These are phyloP conservation scores for Gillenia trifoliata DNA, from an alignment of 306 rosid genomes.

Conservation along the genomic window DNA sequence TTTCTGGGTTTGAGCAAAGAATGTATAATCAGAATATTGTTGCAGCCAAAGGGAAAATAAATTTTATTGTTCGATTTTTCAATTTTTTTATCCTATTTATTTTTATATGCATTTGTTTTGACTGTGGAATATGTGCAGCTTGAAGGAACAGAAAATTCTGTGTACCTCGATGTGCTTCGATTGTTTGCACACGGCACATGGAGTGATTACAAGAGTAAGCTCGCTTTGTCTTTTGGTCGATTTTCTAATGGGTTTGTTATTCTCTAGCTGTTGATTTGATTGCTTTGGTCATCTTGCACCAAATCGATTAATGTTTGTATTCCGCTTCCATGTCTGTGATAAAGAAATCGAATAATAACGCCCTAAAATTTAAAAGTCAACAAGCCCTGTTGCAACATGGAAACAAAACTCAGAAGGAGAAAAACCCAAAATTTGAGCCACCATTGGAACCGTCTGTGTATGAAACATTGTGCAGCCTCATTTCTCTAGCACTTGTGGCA, in stretches of 20 bases:
- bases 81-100: too few species aligned
- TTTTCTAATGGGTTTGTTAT: neutral
- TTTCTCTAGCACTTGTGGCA: neutral
- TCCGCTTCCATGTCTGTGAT: neutral
- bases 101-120: neutral
- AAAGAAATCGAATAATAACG: neutral
- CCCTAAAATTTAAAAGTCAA: neutral
- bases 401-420: neutral
- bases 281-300: neutral
- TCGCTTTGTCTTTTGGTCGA: neutral
- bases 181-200: conserved; percentile 90
- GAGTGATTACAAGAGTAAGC: conserved; percentile 89
- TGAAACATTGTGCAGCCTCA: neutral
- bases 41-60: neutral
- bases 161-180: conserved; percentile 65
- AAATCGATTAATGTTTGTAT: neutral
- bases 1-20: neutral
- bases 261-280: neutral
- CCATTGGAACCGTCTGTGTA: neutral
- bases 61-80: neutral
- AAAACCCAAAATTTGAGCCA: neutral
- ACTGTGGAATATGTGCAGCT: conserved; percentile 47
- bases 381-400: neutral
- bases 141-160: conserved; percentile 58
- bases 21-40: neutral